Evolutionary conservation across 1,284 basidiomycete genomes (phyloP), one percentile per base, ranked within the genome.

Genomic region (Ceratobasidium sp.): DNA sequence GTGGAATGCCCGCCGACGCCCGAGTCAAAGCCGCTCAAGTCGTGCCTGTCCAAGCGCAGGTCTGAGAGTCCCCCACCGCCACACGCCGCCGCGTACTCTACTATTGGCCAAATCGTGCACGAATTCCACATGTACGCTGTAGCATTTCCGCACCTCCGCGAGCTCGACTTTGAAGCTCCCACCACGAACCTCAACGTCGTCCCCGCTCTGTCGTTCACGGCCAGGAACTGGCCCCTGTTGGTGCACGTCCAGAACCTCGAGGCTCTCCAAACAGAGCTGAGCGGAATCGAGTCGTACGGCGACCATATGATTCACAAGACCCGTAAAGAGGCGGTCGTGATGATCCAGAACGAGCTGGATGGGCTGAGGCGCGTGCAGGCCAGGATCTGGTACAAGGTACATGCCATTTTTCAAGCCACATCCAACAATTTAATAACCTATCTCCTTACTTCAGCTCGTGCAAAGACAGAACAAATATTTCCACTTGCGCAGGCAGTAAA

Each of bases 81-180:
- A 13, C 24, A 48, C 27, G 3, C 8, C 27, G 56, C 46, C 14
- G 56, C 69, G 8, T 16, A 41, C 16, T 39, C 41, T 31, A 58
- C 56, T 13, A 72, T 72, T 19, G 19, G 53, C 2, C n/a, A 34
- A 5, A 49, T 72, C 46, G 5, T 24, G 19, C n/a, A 51, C 58
- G 69, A 72, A 31, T 9, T 72, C n/a, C n/a, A 61, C 31, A 1
- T 8, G 7, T 16, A 24, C n/a, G 31, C 41, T 13, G 13, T 61
- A 14, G 24, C 56, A 0, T 72, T 61, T 56, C 13, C 59, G 9
- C 41, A 27, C 46, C 69, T 58, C n/a, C 43, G 24, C 19, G 54
- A 71, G 1, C 69, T 72, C 37, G 69, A 72, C 22, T 72, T 72
- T 43, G 29, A 43, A 27, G n/a, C 54, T 2, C 51, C 53, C 14